Conservation (phyloP, 1,139 yeast genomes). For the Hyphopichia wangnamkhiaoensis region DNA sequence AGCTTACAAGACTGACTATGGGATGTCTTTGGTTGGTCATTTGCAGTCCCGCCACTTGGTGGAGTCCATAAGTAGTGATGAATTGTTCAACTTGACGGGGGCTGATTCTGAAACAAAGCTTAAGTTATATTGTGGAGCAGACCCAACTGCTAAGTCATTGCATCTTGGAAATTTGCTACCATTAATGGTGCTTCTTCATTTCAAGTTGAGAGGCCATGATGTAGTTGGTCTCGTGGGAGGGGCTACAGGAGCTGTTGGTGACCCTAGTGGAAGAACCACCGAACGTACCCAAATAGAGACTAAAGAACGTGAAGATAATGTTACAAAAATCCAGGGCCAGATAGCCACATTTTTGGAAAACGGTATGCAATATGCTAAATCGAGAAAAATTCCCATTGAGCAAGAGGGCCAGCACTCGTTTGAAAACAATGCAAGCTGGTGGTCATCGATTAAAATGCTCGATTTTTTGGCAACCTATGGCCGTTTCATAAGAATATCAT, state of each 20-base stretch:
- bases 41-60: conserved; percentile 48
- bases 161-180: conserved; percentile 93
- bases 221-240: conserved; percentile 89
- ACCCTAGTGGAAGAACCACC: conserved; percentile 87
- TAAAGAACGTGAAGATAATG: conserved; percentile 56
- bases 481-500: conserved; percentile 72
- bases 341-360: conserved; percentile 57
- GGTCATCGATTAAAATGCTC: conserved; percentile 73
- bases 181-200: conserved; percentile 79
- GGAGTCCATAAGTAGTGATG: conserved; percentile 51
- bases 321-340: conserved; percentile 62
- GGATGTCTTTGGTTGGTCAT: conserved; percentile 45
- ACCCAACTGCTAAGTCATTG: conserved; percentile 87
- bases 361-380: conserved; percentile 62
- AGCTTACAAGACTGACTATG: conserved; percentile 30
- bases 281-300: conserved; percentile 66
- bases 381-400: conserved; percentile 49
- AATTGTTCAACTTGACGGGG: conserved; percentile 39
- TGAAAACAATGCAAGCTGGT: conserved; percentile 79
- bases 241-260: conserved; percentile 98
- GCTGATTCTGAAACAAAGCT: conserved; percentile 35
- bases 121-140: conserved; percentile 90
- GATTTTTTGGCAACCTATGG: conserved; percentile 81
- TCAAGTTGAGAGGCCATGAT: conserved; percentile 79
- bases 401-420: conserved; percentile 28